Conservation (phyloP, 2,329 filamentous ascomycete species). For the Nemania sp. region DNA sequence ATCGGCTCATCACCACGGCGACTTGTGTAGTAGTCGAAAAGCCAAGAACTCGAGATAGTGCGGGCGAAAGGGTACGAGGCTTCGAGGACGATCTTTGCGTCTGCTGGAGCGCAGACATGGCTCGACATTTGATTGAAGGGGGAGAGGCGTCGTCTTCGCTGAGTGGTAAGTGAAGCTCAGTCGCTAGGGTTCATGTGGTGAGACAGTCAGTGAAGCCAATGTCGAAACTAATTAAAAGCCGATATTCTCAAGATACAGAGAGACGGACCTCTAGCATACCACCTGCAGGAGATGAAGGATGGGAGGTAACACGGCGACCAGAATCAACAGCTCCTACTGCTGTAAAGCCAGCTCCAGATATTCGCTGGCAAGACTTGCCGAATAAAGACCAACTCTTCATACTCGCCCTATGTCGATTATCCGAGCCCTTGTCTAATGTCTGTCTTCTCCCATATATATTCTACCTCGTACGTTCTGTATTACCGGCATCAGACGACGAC, state of each 20-base stretch:
- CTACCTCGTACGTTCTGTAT: conserved; percentile 77
- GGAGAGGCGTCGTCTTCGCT: conserved; percentile 2
- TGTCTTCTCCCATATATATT: conserved; percentile 77
- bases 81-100: not conserved
- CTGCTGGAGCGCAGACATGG: conserved; percentile 11
- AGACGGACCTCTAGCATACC: not conserved
- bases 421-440: conserved; percentile 76
- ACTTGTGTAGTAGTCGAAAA: not conserved
- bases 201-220: not conserved
- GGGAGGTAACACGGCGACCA: conserved; percentile 16
- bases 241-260: not conserved
- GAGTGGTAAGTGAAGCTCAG: conserved; percentile 15
- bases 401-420: conserved; percentile 55
- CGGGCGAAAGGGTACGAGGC: not conserved
- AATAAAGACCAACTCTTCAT: conserved; percentile 55
- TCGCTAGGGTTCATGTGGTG: not conserved
- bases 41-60: not conserved
- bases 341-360: conserved; percentile 24
- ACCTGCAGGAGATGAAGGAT: conserved; percentile 17
- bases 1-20: not conserved
- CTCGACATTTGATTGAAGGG: conserved; percentile 10
- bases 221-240: not conserved
- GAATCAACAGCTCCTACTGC: conserved; percentile 11
- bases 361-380: conserved; percentile 53
- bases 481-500: conserved; percentile 51